Conservation (phyloP, 805 yeast genomes). For the Ogataea sp. region DNA sequence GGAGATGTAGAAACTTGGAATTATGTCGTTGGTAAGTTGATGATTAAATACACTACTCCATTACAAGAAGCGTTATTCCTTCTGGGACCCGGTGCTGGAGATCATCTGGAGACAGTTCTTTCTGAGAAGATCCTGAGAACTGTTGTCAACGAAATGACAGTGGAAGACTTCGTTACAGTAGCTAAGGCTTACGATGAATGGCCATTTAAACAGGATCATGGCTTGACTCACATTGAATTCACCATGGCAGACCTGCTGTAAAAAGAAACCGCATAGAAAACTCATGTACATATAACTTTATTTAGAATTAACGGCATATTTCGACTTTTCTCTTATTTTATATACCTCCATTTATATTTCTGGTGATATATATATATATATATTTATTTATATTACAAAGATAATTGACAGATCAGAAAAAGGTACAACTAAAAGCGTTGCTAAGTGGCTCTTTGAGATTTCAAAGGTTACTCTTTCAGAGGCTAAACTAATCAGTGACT, state of each 20-base stretch:
- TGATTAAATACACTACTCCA: slow-evolving; percentile 30
- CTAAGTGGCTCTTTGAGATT: too few species aligned
- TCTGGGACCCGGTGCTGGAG: slow-evolving; percentile 78
- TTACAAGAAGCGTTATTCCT: slow-evolving; percentile 39
- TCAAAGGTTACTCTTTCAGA: too few species aligned
- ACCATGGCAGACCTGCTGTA: not conserved
- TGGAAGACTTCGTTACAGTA: slow-evolving; percentile 46
- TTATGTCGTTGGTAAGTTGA: slow-evolving; percentile 53
- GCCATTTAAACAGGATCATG: slow-evolving; percentile 67
- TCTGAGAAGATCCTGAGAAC: slow-evolving; percentile 33
- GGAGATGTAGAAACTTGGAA: slow-evolving; percentile 51
- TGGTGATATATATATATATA: too few species aligned
- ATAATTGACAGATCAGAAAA: too few species aligned
- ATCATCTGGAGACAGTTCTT: slow-evolving; percentile 31
- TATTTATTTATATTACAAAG: too few species aligned
- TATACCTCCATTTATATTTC: too few species aligned
- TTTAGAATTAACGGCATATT: too few species aligned
- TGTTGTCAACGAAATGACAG: slow-evolving; percentile 38
- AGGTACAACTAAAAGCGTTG: too few species aligned
- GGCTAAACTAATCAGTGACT: too few species aligned
- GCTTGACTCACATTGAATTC: not conserved
- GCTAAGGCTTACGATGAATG: slow-evolving; percentile 51
- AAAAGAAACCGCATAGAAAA: too few species aligned
- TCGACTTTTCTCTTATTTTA: too few species aligned
- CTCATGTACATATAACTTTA: not conserved